These are phyloP conservation scores for Ajuga reptans DNA, from an alignment of 305 asterid genomes.

Conservation along the genomic window DNA sequence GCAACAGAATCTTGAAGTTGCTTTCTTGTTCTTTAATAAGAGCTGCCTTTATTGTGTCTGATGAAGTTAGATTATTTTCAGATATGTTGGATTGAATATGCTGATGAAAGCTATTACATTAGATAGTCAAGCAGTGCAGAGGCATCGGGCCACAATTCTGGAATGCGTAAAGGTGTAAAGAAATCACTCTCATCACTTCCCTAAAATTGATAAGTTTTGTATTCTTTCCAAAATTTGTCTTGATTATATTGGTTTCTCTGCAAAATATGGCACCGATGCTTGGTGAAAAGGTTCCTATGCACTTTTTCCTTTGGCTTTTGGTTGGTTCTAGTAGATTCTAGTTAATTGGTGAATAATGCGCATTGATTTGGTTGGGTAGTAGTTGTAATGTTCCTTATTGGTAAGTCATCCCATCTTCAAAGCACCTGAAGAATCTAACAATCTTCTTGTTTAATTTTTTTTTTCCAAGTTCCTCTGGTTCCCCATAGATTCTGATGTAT, in stretches of 20 bases:
- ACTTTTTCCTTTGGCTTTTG: not conserved
- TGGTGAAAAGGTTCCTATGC: not conserved
- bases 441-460: not conserved
- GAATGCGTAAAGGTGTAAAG: slow-evolving; percentile 89
- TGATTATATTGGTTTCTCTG: slow-evolving; percentile 12
- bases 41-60: slow-evolving; percentile 9
- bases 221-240: not conserved
- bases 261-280: not conserved
- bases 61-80: slow-evolving; percentile 34
- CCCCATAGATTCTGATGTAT: no score
- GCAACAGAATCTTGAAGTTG: not conserved
- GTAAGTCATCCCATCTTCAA: not conserved
- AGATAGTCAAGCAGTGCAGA: slow-evolving; percentile 97
- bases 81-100: slow-evolving; percentile 97
- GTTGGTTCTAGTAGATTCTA: slow-evolving; percentile 3
- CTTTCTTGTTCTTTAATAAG: slow-evolving; percentile 8
- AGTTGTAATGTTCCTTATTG: not conserved
- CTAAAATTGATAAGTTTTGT: not conserved
- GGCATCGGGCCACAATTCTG: slow-evolving; percentile 86
- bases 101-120: slow-evolving; percentile 86
- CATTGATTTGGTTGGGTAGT: slow-evolving; percentile 5
- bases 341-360: not conserved
- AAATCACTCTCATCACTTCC: not conserved
- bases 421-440: slow-evolving; percentile 4
- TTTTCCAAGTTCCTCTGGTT: no score